Base-by-base conservation (phyloP, 2,329 filamentous ascomycete genomes). In the Amauroascus niger region DNA sequence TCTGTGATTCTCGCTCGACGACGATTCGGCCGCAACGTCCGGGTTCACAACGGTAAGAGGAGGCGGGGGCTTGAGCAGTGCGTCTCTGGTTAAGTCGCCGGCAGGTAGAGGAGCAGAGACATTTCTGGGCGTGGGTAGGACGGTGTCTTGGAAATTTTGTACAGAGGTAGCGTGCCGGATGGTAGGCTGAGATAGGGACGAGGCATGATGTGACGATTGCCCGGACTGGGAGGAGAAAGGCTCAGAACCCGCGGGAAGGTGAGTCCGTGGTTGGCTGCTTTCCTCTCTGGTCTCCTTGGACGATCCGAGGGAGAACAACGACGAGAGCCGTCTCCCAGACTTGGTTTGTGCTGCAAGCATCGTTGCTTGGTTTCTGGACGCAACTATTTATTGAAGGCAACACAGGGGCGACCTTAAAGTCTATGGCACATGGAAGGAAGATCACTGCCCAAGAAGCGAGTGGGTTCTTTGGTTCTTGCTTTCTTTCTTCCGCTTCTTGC, bases 261-360 rank as follows among this genome's bases (percentile, higher is more conserved):
- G 39, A 26, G 54, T 30, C 22, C 26, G 22, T 32, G 41, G 16
- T 26, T 53, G 49, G 22, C 20, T 32, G 26, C 8, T 43, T 16
- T 53, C 43, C 7, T 53, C 49, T 20, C 39, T 52, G 20, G 50
- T 13, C 44, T 71, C 68, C 56, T 69, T 69, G 37, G 65, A 61
- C 20, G 67, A 67, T 11, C 67, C 64, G 55, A 73, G 55, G 6
- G 71, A 72, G 55, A 74, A 73, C 44, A 74, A 65, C 35, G 72
- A 74, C 9, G 71, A 73, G 54, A 74, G 70, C 55, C 71, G 71
- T 63, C 68, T 72, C 54, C 69, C 70, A 54, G 69, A 70, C 60
- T 71, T 72, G 54, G 66, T 64, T 49, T 69, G 69, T 63, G 69
- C 65, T 24, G 69, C 71, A 60, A 72, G 41, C 56, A 58, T 59